Base-by-base conservation (phyloP, 148 eudicot genomes). In the Diospyros kaki region DNA sequence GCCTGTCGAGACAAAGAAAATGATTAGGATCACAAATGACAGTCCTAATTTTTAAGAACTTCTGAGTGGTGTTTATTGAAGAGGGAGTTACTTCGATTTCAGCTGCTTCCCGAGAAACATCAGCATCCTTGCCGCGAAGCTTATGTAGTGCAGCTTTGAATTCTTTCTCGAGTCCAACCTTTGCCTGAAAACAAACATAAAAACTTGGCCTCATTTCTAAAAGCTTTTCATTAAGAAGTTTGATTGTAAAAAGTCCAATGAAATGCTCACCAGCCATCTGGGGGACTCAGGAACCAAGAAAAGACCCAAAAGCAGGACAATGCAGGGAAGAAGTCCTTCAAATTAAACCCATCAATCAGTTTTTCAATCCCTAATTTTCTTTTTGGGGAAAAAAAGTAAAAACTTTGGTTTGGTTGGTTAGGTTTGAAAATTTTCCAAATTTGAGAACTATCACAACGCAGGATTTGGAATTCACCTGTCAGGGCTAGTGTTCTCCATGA, bases 221-320 rank as follows among this genome's bases (percentile, higher is more conserved):
- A 40, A 14, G 6, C 14, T 52, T 68, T 65, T 66, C 28, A 6
- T 40, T 10, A 1, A 64, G 13, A 72, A 28, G 4, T 0, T 14
- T 7, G 42, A 1, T 40, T 45, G 0, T 6, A 9, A 39, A 78
- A 60, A 40, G 12, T 69, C 42, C 10, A 9, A 17, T 64, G 0
- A 62, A 15, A 52, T 43, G 17, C 86, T 84, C 44, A 91, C 97
- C 88, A 89, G 94, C 98, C 97, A 93, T 84, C 98, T 86, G 12
- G 97, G 98, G 15, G 98, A 93, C 77, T 93, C 98, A 2, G 98
- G 98, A 67, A 93, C 87, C 71, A 93, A 83, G 77, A 89, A 83
- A 5, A 91, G 81, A 15, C 98, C 97, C n/a, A 72, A 73, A 10
- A 93, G 85, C 66, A 88, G 79, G 54, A 79, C 58, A 38, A 88